Evolutionary conservation across 2,329 filamentous ascomycete species (phyloP), one percentile per base, ranked within the genome.

Genomic region (Fonsecaea pugnacius): DNA sequence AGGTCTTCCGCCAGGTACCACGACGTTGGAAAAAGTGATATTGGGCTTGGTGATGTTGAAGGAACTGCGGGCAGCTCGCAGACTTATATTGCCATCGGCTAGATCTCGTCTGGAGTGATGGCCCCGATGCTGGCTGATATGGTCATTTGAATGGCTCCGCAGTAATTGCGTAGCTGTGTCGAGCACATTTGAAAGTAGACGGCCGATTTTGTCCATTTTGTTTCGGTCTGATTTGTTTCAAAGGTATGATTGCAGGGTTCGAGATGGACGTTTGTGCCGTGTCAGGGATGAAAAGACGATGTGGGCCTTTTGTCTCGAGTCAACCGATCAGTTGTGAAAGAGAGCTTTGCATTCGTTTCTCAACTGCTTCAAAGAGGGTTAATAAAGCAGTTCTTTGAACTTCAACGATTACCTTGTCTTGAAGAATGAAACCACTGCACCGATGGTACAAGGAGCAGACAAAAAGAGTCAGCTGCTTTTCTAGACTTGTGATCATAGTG

Each of bases 51-150:
- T 64, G 21, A 21, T 35, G 33, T 64, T 61, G 32, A 32, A 46
- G 16, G 40, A 32, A 33, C 27, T 24, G 14, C 36, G 48, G 16
- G 53, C 33, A 48, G 43, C 51, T 21, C 43, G 38, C 40, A 46
- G 56, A 27, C 46, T 60, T 16, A 61, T 27, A 21, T 60, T 65
- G 9, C 59, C 66, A 48, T 63, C 58, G 14, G 52, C 30, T 16
- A 58, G 40, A 52, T 60, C 52, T 33, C 66, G 46, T 21, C 21
- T 36, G 35, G 24, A n/a, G 9, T 30, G 46, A 21, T 50, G 53
- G 21, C 38, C 38, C 16, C 14, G 35, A 12, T 43, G 33, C 30
- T 30, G 46, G 54, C 46, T 30, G 12, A 52, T 43, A n/a, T 38
- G 40, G 35, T 43, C 12, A 35, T 48, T 9, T 48, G 43, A 18